phyloP scores from a whole-genome alignment of 257 asterid species.

The Rhazya stricta region DNA sequence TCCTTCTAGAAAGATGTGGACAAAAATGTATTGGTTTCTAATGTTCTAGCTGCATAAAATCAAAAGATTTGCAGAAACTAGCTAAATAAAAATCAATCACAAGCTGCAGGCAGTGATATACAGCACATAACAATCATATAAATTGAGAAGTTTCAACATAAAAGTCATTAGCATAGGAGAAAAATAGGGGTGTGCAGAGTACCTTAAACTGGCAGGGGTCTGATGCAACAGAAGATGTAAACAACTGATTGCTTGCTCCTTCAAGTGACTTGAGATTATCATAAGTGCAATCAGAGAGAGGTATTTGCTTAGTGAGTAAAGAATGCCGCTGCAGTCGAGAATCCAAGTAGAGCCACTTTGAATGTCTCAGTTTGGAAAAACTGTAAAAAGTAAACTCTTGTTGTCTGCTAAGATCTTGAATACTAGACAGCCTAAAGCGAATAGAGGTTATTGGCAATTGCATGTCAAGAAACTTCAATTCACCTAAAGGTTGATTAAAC shows the following conservation, averaged over 20 bases:
- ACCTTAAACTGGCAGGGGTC: constrained; percentile 50
- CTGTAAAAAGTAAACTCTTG: constrained; percentile 61
- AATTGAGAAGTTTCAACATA: neutral
- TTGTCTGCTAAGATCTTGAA: constrained; percentile 49
- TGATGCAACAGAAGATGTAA: constrained; percentile 30
- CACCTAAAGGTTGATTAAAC: constrained; percentile 50
- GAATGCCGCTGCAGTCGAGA: constrained; percentile 58
- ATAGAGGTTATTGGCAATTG: constrained; percentile 79
- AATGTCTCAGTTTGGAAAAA: constrained; percentile 51
- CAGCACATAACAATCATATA: neutral
- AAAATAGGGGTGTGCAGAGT: constrained; percentile 18
- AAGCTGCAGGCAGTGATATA: neutral
- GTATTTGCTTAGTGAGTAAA: constrained; percentile 47
- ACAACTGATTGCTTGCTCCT: constrained; percentile 28
- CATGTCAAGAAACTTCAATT: constrained; percentile 35
- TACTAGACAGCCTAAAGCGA: constrained; percentile 55
- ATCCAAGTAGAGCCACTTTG: constrained; percentile 67
- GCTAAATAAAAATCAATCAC: neutral
- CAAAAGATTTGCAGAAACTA: neutral
- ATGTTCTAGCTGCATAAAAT: neutral
- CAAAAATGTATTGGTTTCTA: neutral
- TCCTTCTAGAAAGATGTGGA: neutral
- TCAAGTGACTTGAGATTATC: constrained; percentile 70
- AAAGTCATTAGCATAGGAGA: constrained; percentile 14
- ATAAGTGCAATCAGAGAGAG: constrained; percentile 76